Conservation (phyloP, 192 early-diverging fungal species). For the Backusella mclennaniae region DNA sequence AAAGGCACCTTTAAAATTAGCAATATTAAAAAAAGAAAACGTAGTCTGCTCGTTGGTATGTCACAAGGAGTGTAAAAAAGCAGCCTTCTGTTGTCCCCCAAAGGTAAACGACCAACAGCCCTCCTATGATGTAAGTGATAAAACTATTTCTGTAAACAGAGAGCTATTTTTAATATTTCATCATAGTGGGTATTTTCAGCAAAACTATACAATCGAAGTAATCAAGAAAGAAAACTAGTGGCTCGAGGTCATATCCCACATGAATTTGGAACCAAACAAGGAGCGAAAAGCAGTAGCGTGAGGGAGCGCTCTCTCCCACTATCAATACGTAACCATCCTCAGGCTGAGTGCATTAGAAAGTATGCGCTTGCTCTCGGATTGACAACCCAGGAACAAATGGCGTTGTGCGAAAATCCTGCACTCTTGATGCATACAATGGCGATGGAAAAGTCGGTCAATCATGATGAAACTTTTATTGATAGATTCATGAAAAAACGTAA, state of each 20-base stretch:
- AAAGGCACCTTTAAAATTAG: not conserved
- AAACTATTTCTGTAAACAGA: not conserved
- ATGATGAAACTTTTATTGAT: not conserved
- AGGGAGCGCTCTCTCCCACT: not conserved
- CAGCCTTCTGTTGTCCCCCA: constrained; percentile 27
- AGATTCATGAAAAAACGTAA: not conserved
- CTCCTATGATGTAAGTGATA: constrained; percentile 29
- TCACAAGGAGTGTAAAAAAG: constrained; percentile 27
- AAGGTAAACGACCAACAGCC: constrained; percentile 33
- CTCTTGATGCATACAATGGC: constrained; percentile 21
- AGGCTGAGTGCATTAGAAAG: constrained; percentile 14
- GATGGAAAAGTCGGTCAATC: not conserved
- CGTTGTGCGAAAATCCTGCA: constrained; percentile 19
- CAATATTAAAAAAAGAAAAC: not conserved
- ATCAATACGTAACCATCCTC: constrained; percentile 18
- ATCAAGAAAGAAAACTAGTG: not conserved
- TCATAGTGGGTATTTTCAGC: constrained; percentile 30
- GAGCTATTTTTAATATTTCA: constrained; percentile 4
- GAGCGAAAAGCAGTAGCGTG: not conserved
- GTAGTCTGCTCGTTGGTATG: constrained; percentile 33
- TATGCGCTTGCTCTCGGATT: constrained; percentile 20
- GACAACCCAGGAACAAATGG: constrained; percentile 19
- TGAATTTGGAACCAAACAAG: not conserved
- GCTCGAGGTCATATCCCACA: not conserved
- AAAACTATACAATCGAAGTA: constrained; percentile 21